Evolutionary conservation across 768 basidiomycete species (phyloP), one percentile per base, ranked within the genome.

Genomic region (Agaricus sinodeliciosus): DNA sequence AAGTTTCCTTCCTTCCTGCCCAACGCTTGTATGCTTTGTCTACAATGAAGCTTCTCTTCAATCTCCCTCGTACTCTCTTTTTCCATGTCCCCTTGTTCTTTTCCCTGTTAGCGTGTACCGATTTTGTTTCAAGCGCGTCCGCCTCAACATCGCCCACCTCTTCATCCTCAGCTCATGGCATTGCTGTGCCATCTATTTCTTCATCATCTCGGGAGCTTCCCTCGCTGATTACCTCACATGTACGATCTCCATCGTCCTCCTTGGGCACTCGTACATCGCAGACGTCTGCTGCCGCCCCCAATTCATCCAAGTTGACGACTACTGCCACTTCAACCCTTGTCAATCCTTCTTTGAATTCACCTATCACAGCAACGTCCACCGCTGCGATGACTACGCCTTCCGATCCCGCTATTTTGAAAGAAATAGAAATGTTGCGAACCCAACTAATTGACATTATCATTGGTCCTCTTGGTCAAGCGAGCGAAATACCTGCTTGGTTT

Each of bases 391-490:
- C 31, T 35, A 42, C 40, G 22, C 13, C 35, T 19, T 22, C 46
- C 16, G 52, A 54, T 25, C 45, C 45, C 9, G 31, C 18, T 5
- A 40, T 28, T 26, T n/a, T 54, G 19, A 15, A 31, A 12, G 54
- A 58, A 18, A 31, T 58, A 7, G 27, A 49, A 13, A 13, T 58
- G 27, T 56, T 67, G 6, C 58, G 62, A 41, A 49, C 57, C 16
- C 68, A 75, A 55, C 69, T 77, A n/a, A 60, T 75, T 3, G 65
- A 66, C 19, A 65, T 70, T 18, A 76, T 79, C 34, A 59, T 79
- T 41, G 75, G 69, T 8, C 63, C 65, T 2, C 61, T 73, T n/a
- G 62, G 62, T 11, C 58, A 62, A 36, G 63, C 70, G 1, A 58
- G 51, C n/a, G 58, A 59, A 12, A 76, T 79, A 28, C 45, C 70